These are phyloP conservation scores for Boechera retrofracta DNA, from an alignment of 345 rosid species.

Conservation along the genomic window DNA sequence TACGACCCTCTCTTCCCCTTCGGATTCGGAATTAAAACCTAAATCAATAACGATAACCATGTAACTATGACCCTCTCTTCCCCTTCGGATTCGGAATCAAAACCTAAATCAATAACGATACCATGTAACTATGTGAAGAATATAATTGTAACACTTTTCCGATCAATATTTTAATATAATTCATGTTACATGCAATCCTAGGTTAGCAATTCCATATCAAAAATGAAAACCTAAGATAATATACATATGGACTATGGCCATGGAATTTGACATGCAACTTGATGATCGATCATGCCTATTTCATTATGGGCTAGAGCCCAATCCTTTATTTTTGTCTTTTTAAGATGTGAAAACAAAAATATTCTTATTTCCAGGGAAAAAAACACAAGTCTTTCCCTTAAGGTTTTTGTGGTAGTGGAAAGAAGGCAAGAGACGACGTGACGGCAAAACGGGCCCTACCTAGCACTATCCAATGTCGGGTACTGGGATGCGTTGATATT, in stretches of 20 bases:
- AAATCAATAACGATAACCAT: slow-evolving; percentile 20
- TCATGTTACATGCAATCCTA: slow-evolving; percentile 11
- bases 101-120: slow-evolving; percentile 32
- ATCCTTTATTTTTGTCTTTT: neutral
- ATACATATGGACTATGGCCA: neutral
- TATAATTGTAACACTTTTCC: neutral
- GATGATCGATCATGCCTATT: neutral
- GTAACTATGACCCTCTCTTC: slow-evolving; percentile 36
- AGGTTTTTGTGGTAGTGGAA: neutral
- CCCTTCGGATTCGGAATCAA: slow-evolving; percentile 65
- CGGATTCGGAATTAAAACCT: slow-evolving; percentile 58
- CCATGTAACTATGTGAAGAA: slow-evolving; percentile 15
- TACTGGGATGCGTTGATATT: slow-evolving; percentile 11
- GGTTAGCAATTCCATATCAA: neutral
- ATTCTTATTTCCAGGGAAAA: neutral
- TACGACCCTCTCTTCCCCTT: slow-evolving; percentile 79
- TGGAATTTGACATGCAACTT: neutral
- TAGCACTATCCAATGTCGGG: slow-evolving; percentile 30
- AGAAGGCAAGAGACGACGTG: slow-evolving; percentile 32
- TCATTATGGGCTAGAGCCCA: slow-evolving; percentile 14
- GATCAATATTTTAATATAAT: slow-evolving; percentile 13
- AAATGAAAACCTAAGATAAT: neutral
- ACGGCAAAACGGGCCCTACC: slow-evolving; percentile 27
- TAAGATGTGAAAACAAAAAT: neutral
- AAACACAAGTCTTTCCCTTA: neutral